Conservation (phyloP, 306 rosid genomes). For the Citrullus colocynthis region DNA sequence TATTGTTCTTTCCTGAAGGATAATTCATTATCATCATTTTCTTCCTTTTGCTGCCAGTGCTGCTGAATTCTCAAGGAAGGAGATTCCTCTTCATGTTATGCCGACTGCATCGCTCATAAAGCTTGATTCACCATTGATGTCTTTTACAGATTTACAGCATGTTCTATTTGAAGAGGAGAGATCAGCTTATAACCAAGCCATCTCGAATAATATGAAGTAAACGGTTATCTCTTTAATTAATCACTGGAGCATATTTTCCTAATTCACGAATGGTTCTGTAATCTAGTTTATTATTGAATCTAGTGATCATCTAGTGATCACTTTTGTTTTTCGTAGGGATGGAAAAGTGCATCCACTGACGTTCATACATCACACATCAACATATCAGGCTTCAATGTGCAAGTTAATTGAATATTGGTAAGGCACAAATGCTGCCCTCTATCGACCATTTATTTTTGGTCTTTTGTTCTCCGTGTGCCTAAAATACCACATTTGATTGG, state of each 20-base stretch:
- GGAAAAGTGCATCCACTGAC: conserved; percentile 87
- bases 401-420: conserved; percentile 93
- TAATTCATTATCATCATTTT: background rate
- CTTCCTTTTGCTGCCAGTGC: conserved; percentile 50
- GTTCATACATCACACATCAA: conserved; percentile 86
- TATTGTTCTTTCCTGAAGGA: background rate
- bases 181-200: conserved; percentile 80
- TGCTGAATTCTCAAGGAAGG: conserved; percentile 76
- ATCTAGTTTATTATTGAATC: background rate
- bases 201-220: conserved; percentile 72
- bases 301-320: conserved; percentile 15
- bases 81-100: conserved; percentile 78
- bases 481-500: background rate
- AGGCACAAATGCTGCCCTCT: conserved; percentile 21
- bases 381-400: conserved; percentile 97
- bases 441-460: background rate
- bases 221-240: background rate
- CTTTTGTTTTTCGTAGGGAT: conserved; percentile 36
- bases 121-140: conserved; percentile 58
- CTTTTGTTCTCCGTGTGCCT: background rate
- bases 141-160: conserved; percentile 75
- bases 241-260: background rate
- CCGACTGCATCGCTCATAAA: conserved; percentile 53
- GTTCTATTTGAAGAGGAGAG: conserved; percentile 88
- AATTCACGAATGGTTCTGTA: background rate